Base-by-base conservation (phyloP, 768 basidiomycete genomes). In the Leucocoprinus sp. region DNA sequence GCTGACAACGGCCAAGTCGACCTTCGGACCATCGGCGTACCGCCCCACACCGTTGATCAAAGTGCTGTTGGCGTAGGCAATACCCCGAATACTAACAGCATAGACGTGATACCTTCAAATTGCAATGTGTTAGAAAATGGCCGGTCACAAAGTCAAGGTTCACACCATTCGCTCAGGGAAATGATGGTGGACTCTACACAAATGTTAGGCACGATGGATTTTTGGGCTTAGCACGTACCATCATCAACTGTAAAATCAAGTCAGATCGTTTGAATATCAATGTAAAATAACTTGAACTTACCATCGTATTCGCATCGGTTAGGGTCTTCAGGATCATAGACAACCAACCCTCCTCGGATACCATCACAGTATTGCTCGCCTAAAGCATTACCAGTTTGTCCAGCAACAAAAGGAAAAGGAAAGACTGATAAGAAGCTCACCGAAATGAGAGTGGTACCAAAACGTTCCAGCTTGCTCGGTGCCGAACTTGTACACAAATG, bases 21-120 rank as follows among this genome's bases (percentile, higher is more conserved):
- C 53, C 2, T 48, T 19, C 5, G 74, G 69, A 3, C 75, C 74
- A 4, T 62, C 67, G 5, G 50, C 5, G 51, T 66, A 71, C 33
- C 76, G 71, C 17, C 78, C 76, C 12, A 54, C 54, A 0, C 76
- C 76, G 34, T 80, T 80, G 37, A 80, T 75, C 7, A 80, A 55
- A 0, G 69, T 72, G 12, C 75, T 60, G 42, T 74, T 54, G 0
- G 65, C 26, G 1, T 44, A 45, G 0, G 60, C 54, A 7, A 59
- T 43, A 23, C 45, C 34, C 7, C 43, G 52, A 0, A 58, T 55
- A n/a, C n/a, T n/a, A n/a, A 18, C 15, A 55, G 59, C 14, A 45
- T 28, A 1, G 53, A 54, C 23, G 58, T 54, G 23, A 52, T 51
- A 11, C 64, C 65, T 19, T 68, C 70, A 3, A 57, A 4, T 55